Conservation (phyloP, 257 asterid species). For the Salvia miltiorrhiza region DNA sequence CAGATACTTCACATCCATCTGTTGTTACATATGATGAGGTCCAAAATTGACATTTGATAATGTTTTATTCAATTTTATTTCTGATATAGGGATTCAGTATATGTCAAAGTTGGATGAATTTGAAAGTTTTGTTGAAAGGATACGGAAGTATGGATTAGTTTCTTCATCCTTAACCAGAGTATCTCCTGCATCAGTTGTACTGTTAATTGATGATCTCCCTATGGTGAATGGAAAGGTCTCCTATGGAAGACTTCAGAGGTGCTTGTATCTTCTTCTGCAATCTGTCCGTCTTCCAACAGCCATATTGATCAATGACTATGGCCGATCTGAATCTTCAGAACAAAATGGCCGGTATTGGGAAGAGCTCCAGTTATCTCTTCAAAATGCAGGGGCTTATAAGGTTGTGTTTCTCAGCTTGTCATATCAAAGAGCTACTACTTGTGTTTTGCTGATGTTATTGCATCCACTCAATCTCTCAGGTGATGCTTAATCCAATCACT, state of each 20-base stretch:
- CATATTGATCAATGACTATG: constrained; percentile 67
- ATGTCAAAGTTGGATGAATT: constrained; percentile 91
- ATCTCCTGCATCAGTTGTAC: constrained; percentile 47
- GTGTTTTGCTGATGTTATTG: constrained; percentile 14
- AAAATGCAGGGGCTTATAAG: constrained; percentile 88
- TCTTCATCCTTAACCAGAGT: constrained; percentile 44
- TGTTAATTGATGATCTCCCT: constrained; percentile 94
- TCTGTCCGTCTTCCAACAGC: constrained; percentile 81
- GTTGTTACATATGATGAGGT: constrained; percentile 5
- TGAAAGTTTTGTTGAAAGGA: constrained; percentile 80
- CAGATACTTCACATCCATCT: neutral
- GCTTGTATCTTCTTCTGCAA: constrained; percentile 82
- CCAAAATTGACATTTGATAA: constrained; percentile 2
- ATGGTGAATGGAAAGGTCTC: constrained; percentile 66
- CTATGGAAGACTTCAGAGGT: constrained; percentile 57
- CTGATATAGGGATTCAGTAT: constrained; percentile 62
- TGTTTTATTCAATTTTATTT: constrained; percentile 11
- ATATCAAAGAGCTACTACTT: constrained; percentile 1
- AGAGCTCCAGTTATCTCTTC: constrained; percentile 78
- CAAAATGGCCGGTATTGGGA: constrained; percentile 61
- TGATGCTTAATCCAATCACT: constrained; percentile 76
- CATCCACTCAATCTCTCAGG: constrained; percentile 45
- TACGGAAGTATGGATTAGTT: constrained; percentile 76
- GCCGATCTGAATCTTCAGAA: constrained; percentile 66
- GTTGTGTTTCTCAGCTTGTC: constrained; percentile 46